Base-by-base conservation (phyloP, 2,329 filamentous ascomycete species). In the Fusarium sublunatum region DNA sequence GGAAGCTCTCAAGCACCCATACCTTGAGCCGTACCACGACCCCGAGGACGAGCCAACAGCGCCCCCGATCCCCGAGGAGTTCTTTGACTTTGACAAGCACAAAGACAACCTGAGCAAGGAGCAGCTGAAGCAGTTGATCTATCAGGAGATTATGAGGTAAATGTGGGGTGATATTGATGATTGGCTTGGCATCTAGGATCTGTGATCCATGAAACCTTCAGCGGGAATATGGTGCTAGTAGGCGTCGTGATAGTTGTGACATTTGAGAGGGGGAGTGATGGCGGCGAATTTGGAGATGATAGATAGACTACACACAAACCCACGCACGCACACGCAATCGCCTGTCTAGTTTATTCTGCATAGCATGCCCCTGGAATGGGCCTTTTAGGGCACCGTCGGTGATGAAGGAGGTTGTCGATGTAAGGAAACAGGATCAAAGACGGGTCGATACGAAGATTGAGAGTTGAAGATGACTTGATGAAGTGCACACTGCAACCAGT, bases 81-180 rank as follows among this genome's bases (percentile, higher is more conserved):
- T 99, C 84, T 99, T 99, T 77, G 95, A 99, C 79, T 99, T 99
- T 78, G 95, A 99, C 81, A 97, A 97, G 86, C 96, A 98, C 85
- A 99, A 99, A 88, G 95, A 99, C 78, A 95, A 90, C 73, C 81
- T 99, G 74, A 97, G 91, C 83, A 99, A 99, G 82, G 95, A 99
- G 81, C 93, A 99, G 80, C 80, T 99, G 77, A 98, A 98, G 84
- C 86, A 95, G 74, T 84, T 99, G 76, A 99, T 99, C 79, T 99
- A 94, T 81, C 89, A 97, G 77, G 95, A 99, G 82, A 98, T 98
- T 73, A 98, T 87, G 85, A 82, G 85, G 76, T 87, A 73, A 72
- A 69, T 38, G 25, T 29, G 48, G 47, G 38, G 28, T 38, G 46
- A 42, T 29, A 19, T 11, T 34, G 38, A 50, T 26, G 32, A 34